Evolutionary conservation across 345 rosid species (phyloP), one percentile per base, ranked within the genome.

Genomic region (Salix suchowensis): DNA sequence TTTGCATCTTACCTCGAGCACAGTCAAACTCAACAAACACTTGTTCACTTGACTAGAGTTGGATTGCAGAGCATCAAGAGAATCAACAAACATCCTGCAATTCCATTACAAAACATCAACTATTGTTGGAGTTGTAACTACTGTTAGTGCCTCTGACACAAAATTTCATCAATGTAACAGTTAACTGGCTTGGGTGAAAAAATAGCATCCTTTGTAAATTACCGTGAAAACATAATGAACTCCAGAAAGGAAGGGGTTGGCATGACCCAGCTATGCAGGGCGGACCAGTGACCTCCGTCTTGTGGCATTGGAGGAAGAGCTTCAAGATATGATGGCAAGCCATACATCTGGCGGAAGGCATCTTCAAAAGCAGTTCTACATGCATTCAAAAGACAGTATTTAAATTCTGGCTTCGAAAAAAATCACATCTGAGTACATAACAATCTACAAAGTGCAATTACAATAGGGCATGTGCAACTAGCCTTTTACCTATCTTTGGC

Each of bases 201-300:
- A 71, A 50, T 2, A 12, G 26, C 68, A 58, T 40, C 34, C 52
- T 13, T 13, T 4, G 34, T 65, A 28, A 62, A 70, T 82, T 86
- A 90, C 99, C 97, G 79, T 67, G 99, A 87, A 83, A 96, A 96
- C 97, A 91, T 93, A 62, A 91, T 73, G 79, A 91, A 96, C 85
- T 96, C 98, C 67, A 96, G 85, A 82, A 93, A 93, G 71, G 97
- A 93, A 74, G 97, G 88, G 61, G 99, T 96, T 75, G 96, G 99
- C 98, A 96, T 93, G 83, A 91, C 96, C 99, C 99, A 96, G 76
- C 96, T 85, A 81, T 96, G 96, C 77, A 93, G 88, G 71, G 94
- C 81, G 77, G 98, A 96, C 99, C 99, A 96, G 80, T 85, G 84
- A 74, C 92, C 89, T 76, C 92, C 93, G 86, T 91, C 99, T 79